phyloP scores from a whole-genome alignment of 1,284 basidiomycete species.

The Trichosporon sp. region DNA sequence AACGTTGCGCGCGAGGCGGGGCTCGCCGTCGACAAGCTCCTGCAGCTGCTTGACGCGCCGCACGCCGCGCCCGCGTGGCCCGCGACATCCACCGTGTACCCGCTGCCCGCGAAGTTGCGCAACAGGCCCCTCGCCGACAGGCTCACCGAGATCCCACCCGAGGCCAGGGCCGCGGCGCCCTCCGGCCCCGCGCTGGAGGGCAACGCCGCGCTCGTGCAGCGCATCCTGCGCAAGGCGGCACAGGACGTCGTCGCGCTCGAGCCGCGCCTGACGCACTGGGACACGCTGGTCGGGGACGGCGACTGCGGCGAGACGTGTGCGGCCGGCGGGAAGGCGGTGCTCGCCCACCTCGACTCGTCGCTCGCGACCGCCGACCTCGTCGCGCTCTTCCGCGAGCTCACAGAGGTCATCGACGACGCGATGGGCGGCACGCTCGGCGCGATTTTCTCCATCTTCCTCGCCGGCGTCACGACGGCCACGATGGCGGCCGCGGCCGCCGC shows the following conservation, averaged over 20 bases:
- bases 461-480: slow-evolving; percentile 39
- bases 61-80: slow-evolving; percentile 51
- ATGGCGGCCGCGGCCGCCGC: slow-evolving; percentile 23
- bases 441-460: slow-evolving; percentile 48
- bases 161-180: slow-evolving; percentile 25
- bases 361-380: slow-evolving; percentile 42
- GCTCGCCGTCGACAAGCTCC: slow-evolving; percentile 34
- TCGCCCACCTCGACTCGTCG: slow-evolving; percentile 31
- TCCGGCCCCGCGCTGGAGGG: slow-evolving; percentile 35
- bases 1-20: slow-evolving; percentile 36
- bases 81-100: slow-evolving; percentile 40
- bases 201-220: slow-evolving; percentile 24
- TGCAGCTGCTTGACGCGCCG: slow-evolving; percentile 51
- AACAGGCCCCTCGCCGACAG: slow-evolving; percentile 30
- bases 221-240: slow-evolving; percentile 31
- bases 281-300: slow-evolving; percentile 49
- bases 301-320: slow-evolving; percentile 49
- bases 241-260: slow-evolving; percentile 45
- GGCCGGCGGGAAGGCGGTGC: slow-evolving; percentile 40
- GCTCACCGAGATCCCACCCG: slow-evolving; percentile 37
- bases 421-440: slow-evolving; percentile 47
- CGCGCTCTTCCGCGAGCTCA: slow-evolving; percentile 39
- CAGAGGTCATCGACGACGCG: slow-evolving; percentile 46
- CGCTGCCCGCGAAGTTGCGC: slow-evolving; percentile 26
- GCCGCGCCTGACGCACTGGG: slow-evolving; percentile 52